Base-by-base conservation (phyloP, 2,329 filamentous ascomycete species). In the Stemphylium vesicarium region DNA sequence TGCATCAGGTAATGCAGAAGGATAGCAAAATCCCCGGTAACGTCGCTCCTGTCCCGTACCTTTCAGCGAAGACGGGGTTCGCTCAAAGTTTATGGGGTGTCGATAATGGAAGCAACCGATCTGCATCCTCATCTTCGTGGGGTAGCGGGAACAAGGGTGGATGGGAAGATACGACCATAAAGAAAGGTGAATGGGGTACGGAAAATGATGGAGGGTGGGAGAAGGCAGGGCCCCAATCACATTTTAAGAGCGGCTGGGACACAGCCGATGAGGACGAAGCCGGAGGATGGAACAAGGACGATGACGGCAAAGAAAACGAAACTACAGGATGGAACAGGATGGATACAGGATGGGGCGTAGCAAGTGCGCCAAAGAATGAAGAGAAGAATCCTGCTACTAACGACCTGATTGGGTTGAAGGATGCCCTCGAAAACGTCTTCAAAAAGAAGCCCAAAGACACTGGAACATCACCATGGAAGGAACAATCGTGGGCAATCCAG, bases 51-150 rank as follows among this genome's bases (percentile, higher is more conserved):
- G 51, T 57, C 1, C 53, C 61, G 1, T 64, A 60, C 15, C 49
- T 54, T 8, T 8, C 35, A 1, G 32, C 48, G 1, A 18, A 50
- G 18, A 37, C 13, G 0, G 36, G 41, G 0, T 44, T 50, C 6
- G 38, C 36, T 1, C n/a, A 32, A 12, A 31, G 35, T 9, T 24
- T 24, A 2, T n/a, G 9, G 4, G 45, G 32, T 11, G 15, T 16
- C 1, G 22, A 32, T 5, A 7, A 9, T 4, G 20, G 29, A 13
- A 12, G 12, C 0, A 6, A 5, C 2, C 45, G 31, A 10, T 38
- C 53, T 9, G 36, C 36, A 24, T 47, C 44, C 2, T 36, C 39
- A 3, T 59, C 40, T 4, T 56, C 58, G n/a, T 65, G 62, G 60
- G 50, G 39, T 7, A 42, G 24, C 8, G 18, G 15, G 10, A 52